Base-by-base conservation (phyloP, 441 rosid genomes). In the Mallotus repandus region DNA sequence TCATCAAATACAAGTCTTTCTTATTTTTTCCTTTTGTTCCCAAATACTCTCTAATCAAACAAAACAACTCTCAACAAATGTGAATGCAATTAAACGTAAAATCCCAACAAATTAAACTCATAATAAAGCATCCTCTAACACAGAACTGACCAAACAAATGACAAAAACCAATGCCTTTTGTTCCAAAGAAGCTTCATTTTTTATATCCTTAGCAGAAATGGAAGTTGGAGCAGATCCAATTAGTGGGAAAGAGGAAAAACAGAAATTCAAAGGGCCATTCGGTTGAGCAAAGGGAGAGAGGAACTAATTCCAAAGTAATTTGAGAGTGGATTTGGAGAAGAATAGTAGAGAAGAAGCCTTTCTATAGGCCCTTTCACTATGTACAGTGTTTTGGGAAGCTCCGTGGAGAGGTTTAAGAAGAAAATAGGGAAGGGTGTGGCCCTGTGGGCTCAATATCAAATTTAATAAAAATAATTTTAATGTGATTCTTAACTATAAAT, bases 301-400 rank as follows among this genome's bases (percentile, higher is more conserved):
- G 87, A 79, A 35, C 76, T 79, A 71, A 84, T 67, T 86, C 19
- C 54, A 75, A 18, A 63, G 69, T 60, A 75, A 35, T 77, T 82
- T 86, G 70, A 80, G 70, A 72, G n/a, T n/a, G 85, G 81, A 15
- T 84, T 70, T 9, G 96, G 83, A 64, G 92, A 86, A 45, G 95
- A 81, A 32, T 91, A 83, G 75, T 85, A 88, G 1, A n/a, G n/a
- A n/a, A 91, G 89, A 85, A 94, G 95, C 96, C 97, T 87, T 70
- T 92, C 98, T 97, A 94, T 94, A 84, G 89, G 83, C 81, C 80
- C 84, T 74, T 54, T 70, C 61, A 21, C 53, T 71, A 14, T 63
- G n/a, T 18, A 2, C 13, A 50, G 38, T 35, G 16, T 45, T 41
- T 5, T 45, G 21, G 48, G 4, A 7, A n/a, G 5, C 9, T 53